Evolutionary conservation across 148 eudicot genomes (phyloP).

Genomic region (Fallopia convolvulus): DNA sequence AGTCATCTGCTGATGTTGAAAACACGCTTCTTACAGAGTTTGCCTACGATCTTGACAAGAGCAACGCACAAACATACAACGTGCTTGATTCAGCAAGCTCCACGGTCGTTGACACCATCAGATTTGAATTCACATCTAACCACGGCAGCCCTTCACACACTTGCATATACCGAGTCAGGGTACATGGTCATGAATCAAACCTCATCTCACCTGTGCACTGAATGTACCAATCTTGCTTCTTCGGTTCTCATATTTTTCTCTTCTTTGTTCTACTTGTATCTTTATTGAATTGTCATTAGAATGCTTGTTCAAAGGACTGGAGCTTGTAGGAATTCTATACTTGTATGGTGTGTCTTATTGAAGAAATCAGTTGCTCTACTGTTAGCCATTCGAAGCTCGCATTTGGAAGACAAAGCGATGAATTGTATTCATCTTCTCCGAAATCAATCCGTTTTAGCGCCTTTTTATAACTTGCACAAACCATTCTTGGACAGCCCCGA

Average conservation of each 20-base stretch:
- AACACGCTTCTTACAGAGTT: conserved; percentile 64
- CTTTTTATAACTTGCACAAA: conserved; percentile 46
- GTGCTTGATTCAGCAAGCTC: conserved; percentile 42
- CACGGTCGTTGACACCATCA: conserved; percentile 45
- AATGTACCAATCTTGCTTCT: not conserved
- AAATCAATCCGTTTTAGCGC: conserved; percentile 34
- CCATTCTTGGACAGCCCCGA: conserved; percentile 56
- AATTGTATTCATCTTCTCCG: conserved; percentile 32
- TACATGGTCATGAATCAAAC: conserved; percentile 66
- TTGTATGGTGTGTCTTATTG: not conserved
- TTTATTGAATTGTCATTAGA: not conserved
- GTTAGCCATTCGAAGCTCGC: conserved; percentile 35
- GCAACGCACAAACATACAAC: conserved; percentile 70
- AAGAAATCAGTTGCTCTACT: conserved; percentile 34
- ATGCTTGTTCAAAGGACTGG: not conserved
- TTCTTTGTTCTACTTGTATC: not conserved
- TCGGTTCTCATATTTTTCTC: not conserved
- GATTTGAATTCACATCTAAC: conserved; percentile 68
- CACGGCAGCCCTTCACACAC: conserved; percentile 65
- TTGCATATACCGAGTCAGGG: conserved; percentile 87
- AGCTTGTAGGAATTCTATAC: conserved; percentile 2
- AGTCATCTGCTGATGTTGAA: conserved; percentile 25
- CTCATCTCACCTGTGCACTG: conserved; percentile 24
- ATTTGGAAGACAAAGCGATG: conserved; percentile 43
- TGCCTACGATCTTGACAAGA: conserved; percentile 75